Percentiles rank a stretch among this genome's conserved stretches.
These are phyloP conservation scores for Cocos nucifera DNA, from an alignment of 176 grass and related monocot genomes.

Conservation along the genomic window DNA sequence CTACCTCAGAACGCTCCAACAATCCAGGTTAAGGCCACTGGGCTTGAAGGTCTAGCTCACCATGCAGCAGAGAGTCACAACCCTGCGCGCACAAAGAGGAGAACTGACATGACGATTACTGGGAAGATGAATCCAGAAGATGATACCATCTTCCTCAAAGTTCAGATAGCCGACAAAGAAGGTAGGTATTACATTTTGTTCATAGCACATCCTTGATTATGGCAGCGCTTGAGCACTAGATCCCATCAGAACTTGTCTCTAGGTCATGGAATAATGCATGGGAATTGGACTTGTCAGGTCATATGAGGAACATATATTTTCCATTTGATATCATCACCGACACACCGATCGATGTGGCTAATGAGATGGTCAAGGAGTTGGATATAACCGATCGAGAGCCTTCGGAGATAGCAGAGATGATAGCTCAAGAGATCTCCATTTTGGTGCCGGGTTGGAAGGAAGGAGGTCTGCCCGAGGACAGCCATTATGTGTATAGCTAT, in stretches of 20 bases:
- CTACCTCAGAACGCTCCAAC: neutral
- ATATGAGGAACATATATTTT: conserved; percentile 78
- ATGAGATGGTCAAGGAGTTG: conserved; percentile 93
- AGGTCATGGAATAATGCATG: no score
- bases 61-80: neutral
- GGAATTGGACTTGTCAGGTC: neutral
- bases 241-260: neutral
- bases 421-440: conserved; percentile 48
- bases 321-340: conserved; percentile 66
- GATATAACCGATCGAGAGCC: conserved; percentile 61
- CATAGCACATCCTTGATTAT: no score
- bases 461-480: neutral
- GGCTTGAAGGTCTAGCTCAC: neutral
- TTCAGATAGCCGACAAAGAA: conserved; percentile 59
- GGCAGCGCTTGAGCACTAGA: neutral
- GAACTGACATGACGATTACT: conserved; percentile 69
- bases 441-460: conserved; percentile 46
- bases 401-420: conserved; percentile 70
- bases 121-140: conserved; percentile 80
- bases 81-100: neutral
- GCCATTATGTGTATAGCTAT: conserved; percentile 39
- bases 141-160: conserved; percentile 81
- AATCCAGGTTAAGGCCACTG: neutral
- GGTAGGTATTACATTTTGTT: conserved; percentile 31
- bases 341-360: conserved; percentile 67